Conservation (phyloP, 768 basidiomycete genomes). For the Dioszegia crocea region DNA sequence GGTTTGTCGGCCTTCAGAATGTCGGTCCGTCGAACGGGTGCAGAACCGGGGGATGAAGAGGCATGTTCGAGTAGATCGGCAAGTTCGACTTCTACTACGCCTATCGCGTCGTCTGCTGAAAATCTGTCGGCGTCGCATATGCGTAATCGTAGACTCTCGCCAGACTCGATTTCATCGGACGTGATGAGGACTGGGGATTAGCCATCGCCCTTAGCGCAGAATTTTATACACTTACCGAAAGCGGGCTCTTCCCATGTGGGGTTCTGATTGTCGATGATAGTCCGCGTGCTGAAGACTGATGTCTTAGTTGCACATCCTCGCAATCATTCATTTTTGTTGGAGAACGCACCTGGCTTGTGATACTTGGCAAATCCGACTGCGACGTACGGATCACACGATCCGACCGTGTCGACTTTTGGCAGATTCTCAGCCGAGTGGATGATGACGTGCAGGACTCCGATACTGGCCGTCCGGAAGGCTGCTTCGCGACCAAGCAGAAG, state of each 20-base stretch:
- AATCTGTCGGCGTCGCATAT: conserved; percentile 47
- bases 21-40: conserved; percentile 21
- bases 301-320: neutral
- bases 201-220: neutral
- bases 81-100: conserved; percentile 46
- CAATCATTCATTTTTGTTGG: neutral
- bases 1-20: conserved; percentile 23
- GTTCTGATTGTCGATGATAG: conserved; percentile 41
- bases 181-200: conserved; percentile 37
- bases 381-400: conserved; percentile 48
- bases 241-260: conserved; percentile 50
- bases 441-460: conserved; percentile 47
- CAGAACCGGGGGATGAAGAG: neutral
- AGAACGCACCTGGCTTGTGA: conserved; percentile 35
- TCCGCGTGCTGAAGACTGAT: conserved; percentile 44
- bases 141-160: conserved; percentile 42
- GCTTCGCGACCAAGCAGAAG: conserved; percentile 47
- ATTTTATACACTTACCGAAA: conserved; percentile 23
- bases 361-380: conserved; percentile 44
- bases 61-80: conserved; percentile 38
- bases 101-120: conserved; percentile 47
- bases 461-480: conserved; percentile 30
- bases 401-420: conserved; percentile 43
- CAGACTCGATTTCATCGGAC: conserved; percentile 44
- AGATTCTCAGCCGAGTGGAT: conserved; percentile 42